phyloP scores from a whole-genome alignment of 495 filamentous ascomycete genomes.

The Parmelia sp. region DNA sequence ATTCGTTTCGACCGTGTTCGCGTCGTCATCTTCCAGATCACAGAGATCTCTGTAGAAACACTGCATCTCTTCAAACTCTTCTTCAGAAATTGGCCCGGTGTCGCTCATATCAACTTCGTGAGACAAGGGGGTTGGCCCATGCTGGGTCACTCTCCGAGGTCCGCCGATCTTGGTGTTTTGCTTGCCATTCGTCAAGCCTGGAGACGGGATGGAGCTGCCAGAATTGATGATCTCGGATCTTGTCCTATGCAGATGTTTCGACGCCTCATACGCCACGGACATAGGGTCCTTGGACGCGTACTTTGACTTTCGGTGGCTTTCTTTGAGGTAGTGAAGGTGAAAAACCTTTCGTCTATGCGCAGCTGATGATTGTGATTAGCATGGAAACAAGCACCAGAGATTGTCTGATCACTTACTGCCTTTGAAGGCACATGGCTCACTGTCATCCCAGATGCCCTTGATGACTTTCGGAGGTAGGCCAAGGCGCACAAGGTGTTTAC shows the following conservation, averaged over 20 bases:
- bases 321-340: neutral
- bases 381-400: neutral
- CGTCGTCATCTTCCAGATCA: neutral
- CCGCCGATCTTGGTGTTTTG: neutral
- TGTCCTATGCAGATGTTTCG: neutral
- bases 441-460: neutral
- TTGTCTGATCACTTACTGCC: neutral
- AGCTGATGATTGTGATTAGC: neutral
- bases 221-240: neutral
- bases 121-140: neutral
- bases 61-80: neutral
- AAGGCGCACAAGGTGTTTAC: neutral
- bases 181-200: neutral
- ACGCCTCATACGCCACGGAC: neutral
- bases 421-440: neutral
- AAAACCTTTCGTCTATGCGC: neutral
- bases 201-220: neutral
- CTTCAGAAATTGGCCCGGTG: neutral
- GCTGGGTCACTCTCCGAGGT: neutral
- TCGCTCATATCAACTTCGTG: neutral
- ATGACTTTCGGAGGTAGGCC: neutral
- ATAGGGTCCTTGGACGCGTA: neutral
- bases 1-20: neutral
- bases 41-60: neutral
- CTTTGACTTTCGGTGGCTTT: accelerated